Conservation (phyloP, 257 asterid genomes). For the Solanum chiquidenum region DNA sequence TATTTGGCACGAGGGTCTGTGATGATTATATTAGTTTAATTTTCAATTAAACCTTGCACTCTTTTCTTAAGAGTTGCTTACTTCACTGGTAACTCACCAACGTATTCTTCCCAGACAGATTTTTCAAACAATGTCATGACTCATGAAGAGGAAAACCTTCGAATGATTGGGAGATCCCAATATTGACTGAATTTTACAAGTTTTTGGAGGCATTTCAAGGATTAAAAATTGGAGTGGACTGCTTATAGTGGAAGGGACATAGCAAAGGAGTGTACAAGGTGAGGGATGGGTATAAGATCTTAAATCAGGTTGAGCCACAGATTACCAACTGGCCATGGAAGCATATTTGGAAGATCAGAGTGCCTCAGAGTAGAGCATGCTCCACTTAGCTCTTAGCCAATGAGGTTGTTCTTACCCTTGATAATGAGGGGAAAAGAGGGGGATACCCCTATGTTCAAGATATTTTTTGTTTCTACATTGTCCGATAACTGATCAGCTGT, state of each 20-base stretch:
- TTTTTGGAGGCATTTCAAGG: background rate
- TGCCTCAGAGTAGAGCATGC: background rate
- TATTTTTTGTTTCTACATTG: background rate
- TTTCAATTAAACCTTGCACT: background rate
- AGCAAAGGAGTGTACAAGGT: background rate
- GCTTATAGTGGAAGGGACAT: background rate
- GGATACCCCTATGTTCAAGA: background rate
- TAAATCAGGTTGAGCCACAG: background rate
- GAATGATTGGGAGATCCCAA: background rate
- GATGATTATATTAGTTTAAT: background rate
- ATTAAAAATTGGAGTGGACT: background rate
- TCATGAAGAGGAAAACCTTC: background rate
- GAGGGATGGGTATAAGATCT: background rate
- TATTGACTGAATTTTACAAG: background rate
- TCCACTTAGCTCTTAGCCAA: background rate
- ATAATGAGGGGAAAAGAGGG: background rate
- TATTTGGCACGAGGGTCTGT: background rate
- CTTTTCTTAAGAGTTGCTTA: background rate
- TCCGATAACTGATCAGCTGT: background rate
- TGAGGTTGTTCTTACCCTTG: background rate
- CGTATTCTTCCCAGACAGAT: background rate
- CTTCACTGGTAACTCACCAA: background rate
- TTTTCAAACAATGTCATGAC: background rate
- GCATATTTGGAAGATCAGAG: background rate
- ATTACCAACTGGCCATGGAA: background rate